phyloP scores from a whole-genome alignment of 1,139 yeast genomes.

The Saccharomyces hybrid region DNA sequence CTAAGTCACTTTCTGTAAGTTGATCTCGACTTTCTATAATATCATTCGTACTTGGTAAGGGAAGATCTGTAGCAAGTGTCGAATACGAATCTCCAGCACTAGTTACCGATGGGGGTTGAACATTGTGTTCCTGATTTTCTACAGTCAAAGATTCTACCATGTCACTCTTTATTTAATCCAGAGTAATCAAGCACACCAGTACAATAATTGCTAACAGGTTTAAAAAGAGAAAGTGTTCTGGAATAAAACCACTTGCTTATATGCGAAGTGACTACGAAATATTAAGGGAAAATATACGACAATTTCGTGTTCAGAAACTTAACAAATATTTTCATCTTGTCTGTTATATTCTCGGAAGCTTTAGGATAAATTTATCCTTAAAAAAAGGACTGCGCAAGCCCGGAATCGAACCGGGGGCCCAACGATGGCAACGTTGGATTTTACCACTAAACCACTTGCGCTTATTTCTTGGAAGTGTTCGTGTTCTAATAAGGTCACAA shows the following conservation, averaged over 20 bases:
- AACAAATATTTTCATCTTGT: not conserved
- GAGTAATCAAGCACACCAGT: not conserved
- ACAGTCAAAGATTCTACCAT: not conserved
- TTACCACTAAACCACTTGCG: too few relatives aligned
- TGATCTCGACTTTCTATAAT: not conserved
- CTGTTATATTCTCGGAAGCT: not conserved
- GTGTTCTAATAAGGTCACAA: too few relatives aligned
- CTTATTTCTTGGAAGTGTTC: too few relatives aligned
- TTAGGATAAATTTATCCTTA: not conserved
- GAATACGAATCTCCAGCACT: not conserved
- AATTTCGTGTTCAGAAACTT: not conserved
- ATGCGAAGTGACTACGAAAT: not conserved
- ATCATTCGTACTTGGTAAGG: not conserved
- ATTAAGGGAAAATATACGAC: not conserved
- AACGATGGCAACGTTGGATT: too few relatives aligned
- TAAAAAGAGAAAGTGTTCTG: not conserved
- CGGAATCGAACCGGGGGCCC: conserved; percentile 1
- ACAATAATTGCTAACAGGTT: not conserved
- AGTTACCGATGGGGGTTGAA: not conserved
- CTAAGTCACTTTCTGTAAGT: conserved; percentile 7
- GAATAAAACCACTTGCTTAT: not conserved
- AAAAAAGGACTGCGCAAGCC: not conserved
- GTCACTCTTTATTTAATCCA: not conserved
- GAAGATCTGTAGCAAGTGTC: not conserved
- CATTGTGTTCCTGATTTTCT: not conserved